Conservation (phyloP, 768 basidiomycete species). For the Mycena albidolilacea region DNA sequence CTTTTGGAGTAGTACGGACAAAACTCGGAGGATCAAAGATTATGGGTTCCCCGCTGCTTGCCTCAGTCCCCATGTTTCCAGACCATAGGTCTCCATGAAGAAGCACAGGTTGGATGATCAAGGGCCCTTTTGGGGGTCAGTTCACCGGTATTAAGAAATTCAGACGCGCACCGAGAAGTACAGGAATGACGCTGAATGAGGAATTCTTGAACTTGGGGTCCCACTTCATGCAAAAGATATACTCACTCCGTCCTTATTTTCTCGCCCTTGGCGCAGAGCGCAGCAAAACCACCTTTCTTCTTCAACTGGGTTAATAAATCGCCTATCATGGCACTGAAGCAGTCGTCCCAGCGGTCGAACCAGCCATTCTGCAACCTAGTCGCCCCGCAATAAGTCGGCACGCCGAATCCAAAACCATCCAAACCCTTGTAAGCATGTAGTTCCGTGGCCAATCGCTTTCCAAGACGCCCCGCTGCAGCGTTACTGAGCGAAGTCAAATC, state of each 20-base stretch:
- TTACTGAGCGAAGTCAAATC: conserved; percentile 64
- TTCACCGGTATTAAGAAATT: not conserved
- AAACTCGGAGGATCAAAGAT: conserved; percentile 78
- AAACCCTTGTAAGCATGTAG: conserved; percentile 70
- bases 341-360: conserved; percentile 80
- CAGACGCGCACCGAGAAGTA: conserved; percentile 63
- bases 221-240: not conserved
- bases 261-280: conserved; percentile 67
- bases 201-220: not conserved
- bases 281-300: conserved; percentile 56
- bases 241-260: conserved; percentile 64
- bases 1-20: too few species aligned
- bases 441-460: conserved; percentile 74
- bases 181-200: conserved; percentile 75
- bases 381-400: conserved; percentile 84
- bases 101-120: conserved; percentile 76
- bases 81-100: conserved; percentile 90
- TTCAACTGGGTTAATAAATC: conserved; percentile 67
- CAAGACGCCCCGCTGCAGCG: conserved; percentile 65
- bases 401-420: conserved; percentile 76
- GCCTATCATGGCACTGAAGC: conserved; percentile 73
- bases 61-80: conserved; percentile 79
- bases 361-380: conserved; percentile 82
- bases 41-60: conserved; percentile 67
- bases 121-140: conserved; percentile 47